Conservation (phyloP, 441 rosid species). For the Metrosideros polymorpha region DNA sequence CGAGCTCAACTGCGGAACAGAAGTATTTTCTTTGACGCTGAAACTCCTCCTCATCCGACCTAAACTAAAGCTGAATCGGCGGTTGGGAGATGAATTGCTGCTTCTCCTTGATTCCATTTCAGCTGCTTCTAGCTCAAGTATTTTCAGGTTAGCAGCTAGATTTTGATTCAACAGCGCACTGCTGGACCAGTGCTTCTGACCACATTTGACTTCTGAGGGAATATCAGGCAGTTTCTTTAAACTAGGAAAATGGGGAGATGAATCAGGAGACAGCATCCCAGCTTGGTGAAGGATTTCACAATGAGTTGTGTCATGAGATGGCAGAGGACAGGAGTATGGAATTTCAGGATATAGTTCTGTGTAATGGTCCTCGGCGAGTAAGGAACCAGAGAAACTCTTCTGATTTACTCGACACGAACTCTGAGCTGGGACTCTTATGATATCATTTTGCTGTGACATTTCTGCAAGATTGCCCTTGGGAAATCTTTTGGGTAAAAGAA, state of each 20-base stretch:
- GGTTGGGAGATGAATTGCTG: conserved; percentile 55
- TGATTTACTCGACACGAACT: conserved; percentile 8
- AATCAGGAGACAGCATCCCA: conserved; percentile 13
- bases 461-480: conserved; percentile 8
- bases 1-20: conserved; percentile 32
- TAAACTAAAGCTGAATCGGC: conserved; percentile 72
- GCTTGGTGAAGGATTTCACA: conserved; percentile 6
- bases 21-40: conserved; percentile 60
- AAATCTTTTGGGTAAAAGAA: conserved; percentile 28
- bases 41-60: conserved; percentile 66
- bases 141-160: conserved; percentile 23
- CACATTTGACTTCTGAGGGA: conserved; percentile 7
- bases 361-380: conserved; percentile 13
- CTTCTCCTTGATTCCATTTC: conserved; percentile 18
- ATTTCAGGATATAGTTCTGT: conserved; percentile 17
- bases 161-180: conserved; percentile 4
- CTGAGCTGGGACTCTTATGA: neutral
- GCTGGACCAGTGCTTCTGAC: conserved; percentile 5
- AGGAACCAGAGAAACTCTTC: conserved; percentile 15
- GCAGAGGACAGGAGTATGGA: conserved; percentile 39
- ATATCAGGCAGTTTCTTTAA: conserved; percentile 1
- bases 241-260: conserved; percentile 3
- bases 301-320: conserved; percentile 21
- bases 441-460: conserved; percentile 5
- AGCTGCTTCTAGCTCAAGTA: conserved; percentile 25